Base-by-base conservation (phyloP, 2,329 filamentous ascomycete species). In the Aphanocladium album region DNA sequence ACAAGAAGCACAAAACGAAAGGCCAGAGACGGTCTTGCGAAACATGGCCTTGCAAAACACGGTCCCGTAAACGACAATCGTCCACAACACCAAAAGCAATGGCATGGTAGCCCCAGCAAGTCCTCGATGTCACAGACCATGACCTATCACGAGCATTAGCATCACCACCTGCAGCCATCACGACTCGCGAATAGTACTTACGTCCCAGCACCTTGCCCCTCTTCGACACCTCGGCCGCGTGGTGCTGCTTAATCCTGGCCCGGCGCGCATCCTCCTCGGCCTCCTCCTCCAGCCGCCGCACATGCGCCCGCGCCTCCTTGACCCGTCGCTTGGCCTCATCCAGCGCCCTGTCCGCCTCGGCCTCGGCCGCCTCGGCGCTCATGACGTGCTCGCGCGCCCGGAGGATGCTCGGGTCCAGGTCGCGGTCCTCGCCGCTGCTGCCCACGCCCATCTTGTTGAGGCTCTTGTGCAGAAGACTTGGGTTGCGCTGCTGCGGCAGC, bases 131-230 rank as follows among this genome's bases (percentile, higher is more conserved):
- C 46, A 61, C 39, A 57, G 33, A 16, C 53, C 59, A 19, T 57
- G 59, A 9, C 59, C 52, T 46, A 50, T 7, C 4, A 19, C 14
- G 16, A 30, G 2, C 9, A 23, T 60, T 50, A 55, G 14, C n/a
- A 46, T 46, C n/a, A 5, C 11, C 9, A 8, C 27, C 17, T 9
- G 2, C 27, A 5, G 23, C 4, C 27, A 37, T 53, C 27, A 35
- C 35, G 16, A 3, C n/a, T 2, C 14, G 14, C 21, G 19, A n/a
- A 5, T 7, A n/a, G 12, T 14, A 85, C 83, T 76, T 78, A 88
- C 86, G 83, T 60, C 87, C 87, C 62, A 89, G 81, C n/a, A 82
- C 80, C 72, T 86, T 85, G n/a, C 84, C 86, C 57, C 86, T 79
- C 83, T 88, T 89, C 6, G 83, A 85, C 33, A 89, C 80, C 67